phyloP scores from a whole-genome alignment of 441 rosid species.

The Eutrema salsugineum region DNA sequence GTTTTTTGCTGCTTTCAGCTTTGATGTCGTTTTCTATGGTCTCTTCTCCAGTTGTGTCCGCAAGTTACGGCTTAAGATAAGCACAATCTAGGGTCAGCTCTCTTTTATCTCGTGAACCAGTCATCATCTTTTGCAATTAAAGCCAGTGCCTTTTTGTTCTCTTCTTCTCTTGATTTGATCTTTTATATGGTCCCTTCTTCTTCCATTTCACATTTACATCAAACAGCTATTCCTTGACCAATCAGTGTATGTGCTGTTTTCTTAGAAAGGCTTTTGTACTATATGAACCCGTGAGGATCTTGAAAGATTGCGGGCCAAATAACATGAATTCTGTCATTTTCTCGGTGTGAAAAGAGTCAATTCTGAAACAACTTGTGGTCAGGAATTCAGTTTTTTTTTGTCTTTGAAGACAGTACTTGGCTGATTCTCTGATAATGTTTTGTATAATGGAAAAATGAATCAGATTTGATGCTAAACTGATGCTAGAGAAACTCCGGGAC shows the following conservation, averaged over 20 bases:
- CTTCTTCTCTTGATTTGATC: conserved; percentile 12
- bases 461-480: conserved; percentile 70
- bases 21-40: conserved; percentile 30
- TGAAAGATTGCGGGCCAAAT: too few relatives aligned
- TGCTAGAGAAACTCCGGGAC: conserved; percentile 67
- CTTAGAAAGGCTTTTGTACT: too few relatives aligned
- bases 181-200: conserved; percentile 26
- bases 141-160: conserved; percentile 24
- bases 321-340: too few relatives aligned
- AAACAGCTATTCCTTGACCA: conserved; percentile 4
- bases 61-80: conserved; percentile 29
- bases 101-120: conserved; percentile 13
- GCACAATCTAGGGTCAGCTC: conserved; percentile 3
- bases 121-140: conserved; percentile 13
- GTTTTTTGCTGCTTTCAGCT: conserved; percentile 18
- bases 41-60: conserved; percentile 13
- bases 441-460: background rate
- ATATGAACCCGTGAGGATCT: too few relatives aligned
- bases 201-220: conserved; percentile 21
- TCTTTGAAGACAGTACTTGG: background rate
- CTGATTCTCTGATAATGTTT: background rate
- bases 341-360: too few relatives aligned
- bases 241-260: background rate
- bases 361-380: too few relatives aligned
- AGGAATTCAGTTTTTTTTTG: conserved; percentile 3